These are phyloP conservation scores for Blastobotrys proliferans DNA, from an alignment of 1,139 yeast species.

Conservation along the genomic window DNA sequence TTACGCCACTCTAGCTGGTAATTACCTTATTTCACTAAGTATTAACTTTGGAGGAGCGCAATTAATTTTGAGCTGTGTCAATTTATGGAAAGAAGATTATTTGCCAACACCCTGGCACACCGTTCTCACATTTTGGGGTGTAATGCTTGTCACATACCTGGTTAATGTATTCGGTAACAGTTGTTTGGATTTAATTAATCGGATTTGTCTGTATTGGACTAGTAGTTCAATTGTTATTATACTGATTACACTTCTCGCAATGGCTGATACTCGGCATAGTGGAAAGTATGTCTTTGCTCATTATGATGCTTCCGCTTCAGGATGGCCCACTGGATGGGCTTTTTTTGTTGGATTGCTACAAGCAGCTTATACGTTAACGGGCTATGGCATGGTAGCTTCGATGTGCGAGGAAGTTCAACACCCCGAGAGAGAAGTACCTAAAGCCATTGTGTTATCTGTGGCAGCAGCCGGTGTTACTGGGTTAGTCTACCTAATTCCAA, in stretches of 20 bases:
- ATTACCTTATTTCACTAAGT: not conserved
- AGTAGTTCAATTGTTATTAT: not conserved
- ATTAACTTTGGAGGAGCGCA: constrained; percentile 1
- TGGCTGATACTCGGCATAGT: not conserved
- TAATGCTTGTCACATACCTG: not conserved
- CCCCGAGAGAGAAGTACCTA: not conserved
- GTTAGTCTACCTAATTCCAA: not conserved
- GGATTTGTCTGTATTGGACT: not conserved
- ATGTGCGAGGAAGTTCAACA: constrained; percentile 1
- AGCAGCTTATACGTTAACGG: not conserved
- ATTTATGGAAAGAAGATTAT: not conserved
- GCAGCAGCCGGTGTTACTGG: constrained; percentile 2
- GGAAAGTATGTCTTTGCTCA: not conserved
- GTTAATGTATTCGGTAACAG: not conserved
- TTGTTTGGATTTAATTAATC: not conserved
- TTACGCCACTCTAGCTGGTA: not conserved
- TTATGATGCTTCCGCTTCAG: not conserved
- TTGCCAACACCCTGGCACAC: not conserved
- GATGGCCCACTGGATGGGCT: constrained; percentile 3
- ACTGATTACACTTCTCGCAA: not conserved
- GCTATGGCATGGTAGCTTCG: constrained; percentile 2
- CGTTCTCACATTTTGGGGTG: not conserved
- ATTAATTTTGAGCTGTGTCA: constrained; percentile 1
- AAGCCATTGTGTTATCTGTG: constrained; percentile 1
- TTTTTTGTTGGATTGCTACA: constrained; percentile 1